Evolutionary conservation across 1,139 yeast genomes (phyloP), one percentile per base, ranked within the genome.

Genomic region (Blastobotrys illinoisensis): DNA sequence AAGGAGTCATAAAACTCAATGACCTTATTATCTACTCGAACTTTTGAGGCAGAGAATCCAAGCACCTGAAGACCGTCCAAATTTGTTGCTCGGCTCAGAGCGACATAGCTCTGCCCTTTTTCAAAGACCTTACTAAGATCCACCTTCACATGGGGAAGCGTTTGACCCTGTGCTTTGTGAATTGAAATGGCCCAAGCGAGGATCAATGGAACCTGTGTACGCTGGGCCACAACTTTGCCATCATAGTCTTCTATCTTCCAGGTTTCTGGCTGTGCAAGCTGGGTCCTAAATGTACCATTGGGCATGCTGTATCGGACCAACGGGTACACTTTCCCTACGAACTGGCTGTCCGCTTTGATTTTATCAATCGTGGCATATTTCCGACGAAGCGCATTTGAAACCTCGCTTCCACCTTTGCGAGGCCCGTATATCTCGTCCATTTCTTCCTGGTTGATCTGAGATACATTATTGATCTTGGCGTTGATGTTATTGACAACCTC

Each of bases 141-240:
- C 5, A 93, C 96, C 62, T 81, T 81, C 1, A 89, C 96, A 60
- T 81, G 80, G 2, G 86, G 86, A 50, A 93, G 73, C 0, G 99
- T 91, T 68, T 95, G 99, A 1, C 99, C 99, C 68, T 93, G 99
- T 0, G 97, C 85, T 71, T 93, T 93, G 68, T 93, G 99, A 51
- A 93, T 91, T 0, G 97, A 89, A 46, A 93, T 72, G 0, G 99
- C 91, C 97, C 98, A 93, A 0, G 99, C 96, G 16, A 91, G 74
- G 63, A 90, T 85, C 52, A 93, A 72, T 0, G 99, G 99, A 1
- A 93, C 67, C 65, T 69, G 74, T 0, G 74, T 72, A 59, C 96
- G 75, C 14, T 81, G 71, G 2, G 79, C 85, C 49, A 80, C 61
- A 2, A 80, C 77, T 36, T 70, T 72, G 24, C 82, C 84, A 46